phyloP scores from a whole-genome alignment of 257 asterid species.

The Lycium ferocissimum region DNA sequence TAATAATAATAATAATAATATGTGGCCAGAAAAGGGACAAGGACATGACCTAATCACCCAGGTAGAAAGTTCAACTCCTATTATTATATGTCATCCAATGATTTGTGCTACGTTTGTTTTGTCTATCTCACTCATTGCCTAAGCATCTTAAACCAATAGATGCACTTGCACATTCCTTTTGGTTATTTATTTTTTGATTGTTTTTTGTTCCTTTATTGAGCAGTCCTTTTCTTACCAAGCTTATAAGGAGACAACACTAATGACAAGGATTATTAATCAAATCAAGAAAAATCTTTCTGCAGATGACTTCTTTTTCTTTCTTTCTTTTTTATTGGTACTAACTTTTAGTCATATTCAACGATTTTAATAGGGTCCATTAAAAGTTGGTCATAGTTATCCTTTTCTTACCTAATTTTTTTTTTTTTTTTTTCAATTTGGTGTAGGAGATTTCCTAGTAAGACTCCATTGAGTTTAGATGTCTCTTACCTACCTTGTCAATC shows the following conservation, averaged over 20 bases:
- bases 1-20: not conserved
- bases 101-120: slow-evolving; percentile 54
- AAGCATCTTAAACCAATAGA: slow-evolving; percentile 22
- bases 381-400: slow-evolving; percentile 27
- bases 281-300: slow-evolving; percentile 20
- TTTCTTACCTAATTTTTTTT: slow-evolving; percentile 26
- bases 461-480: slow-evolving; percentile 17
- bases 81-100: slow-evolving; percentile 60
- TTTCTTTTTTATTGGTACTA: not conserved
- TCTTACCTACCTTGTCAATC: slow-evolving; percentile 18
- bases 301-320: slow-evolving; percentile 22
- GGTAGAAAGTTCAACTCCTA: slow-evolving; percentile 57
- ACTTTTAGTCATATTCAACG: not conserved
- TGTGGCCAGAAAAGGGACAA: slow-evolving; percentile 7
- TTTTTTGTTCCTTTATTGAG: slow-evolving; percentile 16
- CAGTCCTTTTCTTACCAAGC: slow-evolving; percentile 31
- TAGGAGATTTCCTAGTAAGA: slow-evolving; percentile 27
- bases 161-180: slow-evolving; percentile 10
- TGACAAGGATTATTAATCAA: slow-evolving; percentile 30
- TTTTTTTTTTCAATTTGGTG: not conserved
- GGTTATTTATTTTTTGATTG: slow-evolving; percentile 28
- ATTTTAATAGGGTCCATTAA: slow-evolving; percentile 14
- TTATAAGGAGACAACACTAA: slow-evolving; percentile 26
- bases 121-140: slow-evolving; percentile 43
- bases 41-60: slow-evolving; percentile 49